Evolutionary conservation across 2,329 filamentous ascomycete species (phyloP).

Genomic region (Elsinoe batatas): DNA sequence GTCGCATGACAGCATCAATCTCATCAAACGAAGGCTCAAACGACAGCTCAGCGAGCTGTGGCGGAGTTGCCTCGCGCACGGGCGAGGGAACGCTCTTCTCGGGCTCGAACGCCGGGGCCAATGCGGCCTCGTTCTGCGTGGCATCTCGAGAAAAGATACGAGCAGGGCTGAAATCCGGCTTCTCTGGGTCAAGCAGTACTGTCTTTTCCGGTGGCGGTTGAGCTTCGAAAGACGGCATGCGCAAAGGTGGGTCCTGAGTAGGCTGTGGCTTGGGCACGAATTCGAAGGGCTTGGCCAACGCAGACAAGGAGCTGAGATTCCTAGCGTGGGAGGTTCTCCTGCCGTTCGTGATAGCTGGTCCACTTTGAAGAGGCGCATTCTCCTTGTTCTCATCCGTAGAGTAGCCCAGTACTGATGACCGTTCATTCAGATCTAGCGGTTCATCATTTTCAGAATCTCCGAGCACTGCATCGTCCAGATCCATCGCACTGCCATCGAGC

Average conservation of each 20-base stretch:
- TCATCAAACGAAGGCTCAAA: conserved; percentile 66
- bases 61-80: conserved; percentile 27
- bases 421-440: background rate
- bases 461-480: background rate
- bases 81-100: conserved; percentile 27
- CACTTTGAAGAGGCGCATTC: conserved; percentile 5
- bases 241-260: conserved; percentile 7
- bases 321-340: conserved; percentile 11
- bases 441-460: background rate
- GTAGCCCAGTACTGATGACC: background rate
- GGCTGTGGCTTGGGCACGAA: conserved; percentile 11
- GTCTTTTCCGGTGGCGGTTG: background rate
- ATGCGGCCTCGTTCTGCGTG: background rate
- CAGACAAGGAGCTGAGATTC: conserved; percentile 50
- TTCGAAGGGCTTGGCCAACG: conserved; percentile 60
- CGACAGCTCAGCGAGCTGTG: conserved; percentile 33
- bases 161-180: conserved; percentile 16
- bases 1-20: conserved; percentile 85
- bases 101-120: conserved; percentile 19
- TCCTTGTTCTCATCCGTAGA: conserved; percentile 9
- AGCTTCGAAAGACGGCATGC: conserved; percentile 5
- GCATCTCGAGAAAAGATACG: conserved; percentile 16
- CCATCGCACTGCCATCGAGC: conserved; percentile 1
- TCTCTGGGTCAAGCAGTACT: background rate
- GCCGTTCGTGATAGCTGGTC: background rate